phyloP scores from a whole-genome alignment of 1,284 basidiomycete genomes.

The Microbotryum scabiosae region DNA sequence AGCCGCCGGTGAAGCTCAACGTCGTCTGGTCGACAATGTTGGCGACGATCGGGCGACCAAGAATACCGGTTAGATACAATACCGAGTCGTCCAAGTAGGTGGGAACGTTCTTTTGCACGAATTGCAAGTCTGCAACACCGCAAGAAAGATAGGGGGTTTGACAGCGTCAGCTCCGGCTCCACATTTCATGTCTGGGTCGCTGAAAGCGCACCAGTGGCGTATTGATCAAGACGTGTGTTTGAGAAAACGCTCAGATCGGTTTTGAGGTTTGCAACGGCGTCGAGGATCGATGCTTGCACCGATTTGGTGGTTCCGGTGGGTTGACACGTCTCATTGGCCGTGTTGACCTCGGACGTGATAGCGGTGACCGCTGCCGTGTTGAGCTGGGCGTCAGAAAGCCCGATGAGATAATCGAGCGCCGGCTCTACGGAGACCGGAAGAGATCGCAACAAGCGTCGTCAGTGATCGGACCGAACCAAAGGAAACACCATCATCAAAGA shows the following conservation, averaged over 20 bases:
- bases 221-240: conserved; percentile 37
- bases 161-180: no score
- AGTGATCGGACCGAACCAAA: conserved; percentile 48
- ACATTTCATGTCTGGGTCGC: not conserved
- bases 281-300: conserved; percentile 54
- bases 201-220: conserved; percentile 42
- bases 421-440: conserved; percentile 14
- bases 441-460: not conserved
- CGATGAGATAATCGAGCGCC: conserved; percentile 35
- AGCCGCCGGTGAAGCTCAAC: conserved; percentile 53
- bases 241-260: conserved; percentile 47
- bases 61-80: conserved; percentile 60
- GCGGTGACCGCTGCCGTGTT: conserved; percentile 9
- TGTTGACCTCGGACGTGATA: conserved; percentile 32
- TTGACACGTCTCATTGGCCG: conserved; percentile 43
- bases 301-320: conserved; percentile 41
- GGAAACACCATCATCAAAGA: not conserved
- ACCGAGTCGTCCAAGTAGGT: conserved; percentile 58
- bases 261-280: conserved; percentile 52
- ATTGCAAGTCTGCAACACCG: conserved; percentile 42
- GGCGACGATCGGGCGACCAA: conserved; percentile 58
- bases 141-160: not conserved
- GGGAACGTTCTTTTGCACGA: conserved; percentile 56
- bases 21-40: conserved; percentile 55
- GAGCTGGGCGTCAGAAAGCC: conserved; percentile 31